Evolutionary conservation across 176 grass and related monocot species (phyloP), one percentile per base, ranked within the genome.

Genomic region (barley (Hordeum vulgare)): DNA sequence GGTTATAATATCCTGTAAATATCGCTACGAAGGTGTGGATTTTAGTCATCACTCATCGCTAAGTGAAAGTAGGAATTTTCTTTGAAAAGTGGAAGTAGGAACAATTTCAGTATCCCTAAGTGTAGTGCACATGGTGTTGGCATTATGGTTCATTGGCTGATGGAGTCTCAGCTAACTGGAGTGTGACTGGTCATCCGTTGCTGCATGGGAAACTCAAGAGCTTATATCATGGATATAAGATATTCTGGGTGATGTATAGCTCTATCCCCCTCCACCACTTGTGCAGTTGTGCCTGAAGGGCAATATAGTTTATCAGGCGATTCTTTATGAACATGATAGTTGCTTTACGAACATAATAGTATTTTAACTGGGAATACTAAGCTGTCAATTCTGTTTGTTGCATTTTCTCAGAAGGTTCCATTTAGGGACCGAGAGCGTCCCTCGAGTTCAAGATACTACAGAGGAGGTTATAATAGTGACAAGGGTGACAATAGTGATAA

Each of bases 361-460:
- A 31, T 63, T 60, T 86, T 37, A 66, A 83, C 12, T 78, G 45
- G 18, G 47, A 80, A 82, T 81, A 79, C 83, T 84, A 77, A 86
- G 28, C 37, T 28, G 36, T 85, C 34, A 58, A 92, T 73, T 81
- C 12, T 83, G 28, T 87, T 49, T 25, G 34, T 81, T 74, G 73
- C 80, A 39, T 73, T 65, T 25, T 83, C 80, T 65, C 71, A 94
- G 90, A 94, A 94, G 90, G 81, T 85, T 89, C 51, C 81, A 12
- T 94, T 69, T 71, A 93, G 82, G 84, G 88, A 88, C 20, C 77
- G 95, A 10, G 88, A 88, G 26, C 77, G 95, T 9, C 90, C 84
- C 78, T 70, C 86, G 61, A 90, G 71, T 68, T 82, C 86, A 69
- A 97, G 95, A 88, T 93, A 90, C 88, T 44, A 93, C 73, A 91